Evolutionary conservation across 257 asterid genomes (phyloP).

Genomic region (Leptodermis oblonga): DNA sequence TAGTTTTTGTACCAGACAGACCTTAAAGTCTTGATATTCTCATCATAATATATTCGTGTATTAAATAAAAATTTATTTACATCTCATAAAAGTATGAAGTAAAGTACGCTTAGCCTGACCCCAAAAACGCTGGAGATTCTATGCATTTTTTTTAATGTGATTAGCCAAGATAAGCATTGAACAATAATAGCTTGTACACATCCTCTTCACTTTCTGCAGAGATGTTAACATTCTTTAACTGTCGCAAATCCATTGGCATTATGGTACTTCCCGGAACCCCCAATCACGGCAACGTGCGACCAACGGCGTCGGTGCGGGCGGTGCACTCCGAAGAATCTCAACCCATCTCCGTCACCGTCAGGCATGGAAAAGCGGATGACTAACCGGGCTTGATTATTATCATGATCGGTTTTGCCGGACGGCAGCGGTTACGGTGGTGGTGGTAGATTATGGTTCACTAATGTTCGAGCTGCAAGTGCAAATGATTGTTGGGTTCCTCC

Average conservation of each 20-base stretch:
- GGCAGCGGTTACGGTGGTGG: too few relatives aligned
- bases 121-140: too few relatives aligned
- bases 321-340: constrained; percentile 66
- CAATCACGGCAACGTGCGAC: constrained; percentile 72
- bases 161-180: constrained; percentile 26
- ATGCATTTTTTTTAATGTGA: too few relatives aligned
- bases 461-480: constrained; percentile 31
- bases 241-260: constrained; percentile 70
- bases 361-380: constrained; percentile 25
- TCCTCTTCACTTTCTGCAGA: too few relatives aligned
- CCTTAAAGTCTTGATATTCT: too few relatives aligned
- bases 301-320: constrained; percentile 41
- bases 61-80: too few relatives aligned
- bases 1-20: too few relatives aligned
- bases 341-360: constrained; percentile 39
- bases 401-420: neutral
- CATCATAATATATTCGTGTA: too few relatives aligned
- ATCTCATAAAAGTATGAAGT: too few relatives aligned
- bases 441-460: constrained; percentile 1
- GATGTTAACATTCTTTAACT: constrained; percentile 21
- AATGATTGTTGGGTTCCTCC: constrained; percentile 18
- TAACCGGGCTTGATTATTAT: neutral
- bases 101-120: too few relatives aligned
- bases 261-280: constrained; percentile 64
- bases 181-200: constrained; percentile 21